These are phyloP conservation scores for Colletotrichum orbiculare DNA, from an alignment of 2,329 filamentous ascomycete species.

Conservation along the genomic window DNA sequence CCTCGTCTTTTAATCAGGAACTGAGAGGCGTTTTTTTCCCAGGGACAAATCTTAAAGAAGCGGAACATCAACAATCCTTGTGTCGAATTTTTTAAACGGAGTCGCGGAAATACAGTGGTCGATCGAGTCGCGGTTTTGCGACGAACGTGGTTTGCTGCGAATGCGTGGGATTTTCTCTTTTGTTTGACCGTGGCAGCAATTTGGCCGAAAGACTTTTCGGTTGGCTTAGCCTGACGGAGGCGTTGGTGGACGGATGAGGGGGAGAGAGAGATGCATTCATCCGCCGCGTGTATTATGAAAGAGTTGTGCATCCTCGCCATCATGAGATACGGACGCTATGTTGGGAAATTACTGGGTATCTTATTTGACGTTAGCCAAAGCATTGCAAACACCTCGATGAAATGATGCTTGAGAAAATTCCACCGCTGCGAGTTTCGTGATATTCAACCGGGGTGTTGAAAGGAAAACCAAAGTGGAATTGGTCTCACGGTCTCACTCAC, in stretches of 20 bases:
- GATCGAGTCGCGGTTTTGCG: slow-evolving; percentile 4
- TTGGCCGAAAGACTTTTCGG: slow-evolving; percentile 16
- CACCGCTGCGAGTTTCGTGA: neutral
- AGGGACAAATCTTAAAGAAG: slow-evolving; percentile 35
- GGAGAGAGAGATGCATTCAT: slow-evolving; percentile 13
- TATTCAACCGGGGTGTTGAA: neutral
- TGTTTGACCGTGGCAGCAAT: slow-evolving; percentile 1
- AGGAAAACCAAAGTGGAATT: too few species aligned
- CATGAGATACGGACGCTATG: slow-evolving; percentile 35
- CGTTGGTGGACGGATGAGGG: slow-evolving; percentile 26
- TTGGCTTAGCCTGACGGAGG: neutral
- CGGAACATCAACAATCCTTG: slow-evolving; percentile 18
- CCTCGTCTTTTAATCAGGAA: slow-evolving; percentile 38
- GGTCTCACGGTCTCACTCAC: neutral
- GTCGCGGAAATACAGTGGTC: slow-evolving; percentile 25
- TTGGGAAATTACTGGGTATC: slow-evolving; percentile 21
- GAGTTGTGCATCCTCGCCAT: slow-evolving; percentile 32
- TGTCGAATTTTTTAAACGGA: slow-evolving; percentile 18
- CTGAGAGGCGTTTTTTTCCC: slow-evolving; percentile 37
- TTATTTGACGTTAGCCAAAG: slow-evolving; percentile 30
- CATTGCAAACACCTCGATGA: slow-evolving; percentile 13
- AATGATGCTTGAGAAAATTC: slow-evolving; percentile 7
- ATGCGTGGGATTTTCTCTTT: slow-evolving; percentile 26
- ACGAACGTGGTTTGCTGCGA: slow-evolving; percentile 15
- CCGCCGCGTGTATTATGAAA: slow-evolving; percentile 34